These are phyloP conservation scores for Aspergillus carbonarius DNA, from an alignment of 2,329 filamentous ascomycete species.

Conservation along the genomic window DNA sequence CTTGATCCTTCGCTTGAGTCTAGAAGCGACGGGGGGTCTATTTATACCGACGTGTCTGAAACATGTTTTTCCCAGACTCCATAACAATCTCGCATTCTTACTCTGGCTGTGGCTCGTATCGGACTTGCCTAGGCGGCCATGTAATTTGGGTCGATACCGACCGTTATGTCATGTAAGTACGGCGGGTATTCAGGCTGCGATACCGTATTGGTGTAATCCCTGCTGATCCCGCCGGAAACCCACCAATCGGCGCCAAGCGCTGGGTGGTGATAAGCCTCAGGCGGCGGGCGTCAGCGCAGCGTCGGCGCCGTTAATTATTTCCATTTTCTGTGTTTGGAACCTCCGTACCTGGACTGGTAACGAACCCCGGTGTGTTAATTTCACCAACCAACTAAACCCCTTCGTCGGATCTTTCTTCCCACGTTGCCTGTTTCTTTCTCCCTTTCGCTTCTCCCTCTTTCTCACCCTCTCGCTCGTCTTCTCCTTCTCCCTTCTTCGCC, in stretches of 20 bases:
- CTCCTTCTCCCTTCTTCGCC: conserved; percentile 1
- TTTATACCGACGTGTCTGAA: background rate
- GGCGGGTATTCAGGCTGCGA: background rate
- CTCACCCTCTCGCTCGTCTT: conserved; percentile 5
- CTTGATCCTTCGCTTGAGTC: background rate
- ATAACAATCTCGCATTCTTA: background rate
- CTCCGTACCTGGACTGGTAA: background rate
- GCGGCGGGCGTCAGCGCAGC: background rate
- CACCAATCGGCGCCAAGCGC: conserved; percentile 8
- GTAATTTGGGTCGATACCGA: background rate
- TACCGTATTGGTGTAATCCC: background rate
- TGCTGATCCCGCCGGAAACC: background rate
- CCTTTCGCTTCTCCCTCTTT: conserved; percentile 3
- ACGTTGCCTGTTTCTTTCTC: conserved; percentile 3
- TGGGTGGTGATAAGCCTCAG: conserved; percentile 7
- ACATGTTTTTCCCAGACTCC: background rate
- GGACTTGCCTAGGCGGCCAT: background rate
- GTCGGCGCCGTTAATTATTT: background rate
- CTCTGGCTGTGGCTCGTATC: background rate
- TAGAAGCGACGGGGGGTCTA: background rate
- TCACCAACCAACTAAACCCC: background rate
- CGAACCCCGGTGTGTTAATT: background rate
- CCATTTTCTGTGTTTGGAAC: background rate
- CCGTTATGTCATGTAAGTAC: background rate
- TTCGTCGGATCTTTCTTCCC: background rate